These are phyloP conservation scores for Trichoderma cornu-damae DNA, from an alignment of 2,329 filamentous ascomycete genomes.

Conservation along the genomic window DNA sequence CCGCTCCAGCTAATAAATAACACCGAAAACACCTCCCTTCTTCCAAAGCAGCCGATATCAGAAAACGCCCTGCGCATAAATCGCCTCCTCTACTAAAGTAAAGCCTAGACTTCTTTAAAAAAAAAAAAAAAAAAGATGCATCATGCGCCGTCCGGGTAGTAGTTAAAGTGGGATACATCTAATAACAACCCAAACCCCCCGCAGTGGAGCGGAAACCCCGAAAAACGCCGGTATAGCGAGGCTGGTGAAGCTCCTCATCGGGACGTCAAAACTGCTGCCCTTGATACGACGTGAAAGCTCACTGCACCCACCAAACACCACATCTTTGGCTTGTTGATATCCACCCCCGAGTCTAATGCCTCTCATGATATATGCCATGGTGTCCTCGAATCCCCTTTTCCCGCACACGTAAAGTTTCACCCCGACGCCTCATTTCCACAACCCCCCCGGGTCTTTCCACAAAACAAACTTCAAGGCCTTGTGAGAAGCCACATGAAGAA, in stretches of 20 bases:
- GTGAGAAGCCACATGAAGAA: conserved; percentile 82
- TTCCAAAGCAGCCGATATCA: neutral
- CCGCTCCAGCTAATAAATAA: neutral
- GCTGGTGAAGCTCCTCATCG: neutral
- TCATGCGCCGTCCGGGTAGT: neutral
- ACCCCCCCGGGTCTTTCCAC: too few species aligned
- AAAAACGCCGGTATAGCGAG: neutral
- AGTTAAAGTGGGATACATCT: conserved; percentile 7
- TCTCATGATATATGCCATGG: neutral
- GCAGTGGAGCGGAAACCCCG: conserved; percentile 11
- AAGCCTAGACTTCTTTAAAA: neutral
- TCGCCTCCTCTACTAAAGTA: neutral
- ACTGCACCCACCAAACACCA: neutral
- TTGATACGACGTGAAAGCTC: neutral
- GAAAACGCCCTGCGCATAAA: neutral
- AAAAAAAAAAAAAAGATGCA: neutral
- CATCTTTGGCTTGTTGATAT: neutral
- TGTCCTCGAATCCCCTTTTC: neutral
- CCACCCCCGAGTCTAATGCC: neutral
- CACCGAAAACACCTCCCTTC: neutral
- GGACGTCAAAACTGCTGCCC: neutral
- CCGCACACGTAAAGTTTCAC: neutral
- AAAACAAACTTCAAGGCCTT: conserved; percentile 32
- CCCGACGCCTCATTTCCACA: neutral
- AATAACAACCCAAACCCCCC: neutral